phyloP scores from a whole-genome alignment of 768 basidiomycete genomes.

The Hericium rajendrae region DNA sequence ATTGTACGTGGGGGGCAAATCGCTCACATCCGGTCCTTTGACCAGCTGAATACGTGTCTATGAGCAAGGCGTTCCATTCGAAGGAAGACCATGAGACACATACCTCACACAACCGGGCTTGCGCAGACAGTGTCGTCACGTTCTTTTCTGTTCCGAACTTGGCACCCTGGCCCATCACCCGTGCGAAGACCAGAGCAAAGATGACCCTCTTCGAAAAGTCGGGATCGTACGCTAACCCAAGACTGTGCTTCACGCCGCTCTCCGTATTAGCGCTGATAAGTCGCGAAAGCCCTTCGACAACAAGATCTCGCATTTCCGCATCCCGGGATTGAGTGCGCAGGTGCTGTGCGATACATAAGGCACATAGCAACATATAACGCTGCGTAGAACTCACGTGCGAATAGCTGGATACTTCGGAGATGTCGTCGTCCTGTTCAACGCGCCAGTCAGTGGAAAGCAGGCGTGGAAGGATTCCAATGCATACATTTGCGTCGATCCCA shows the following conservation, averaged over 20 bases:
- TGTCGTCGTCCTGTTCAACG: constrained; percentile 16
- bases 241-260: constrained; percentile 81
- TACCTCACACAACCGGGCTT: constrained; percentile 27
- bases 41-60: constrained; percentile 40
- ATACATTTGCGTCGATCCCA: not conserved
- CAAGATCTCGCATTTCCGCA: constrained; percentile 56
- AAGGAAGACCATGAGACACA: constrained; percentile 1
- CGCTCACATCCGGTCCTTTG: constrained; percentile 59
- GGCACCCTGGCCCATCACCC: constrained; percentile 71
- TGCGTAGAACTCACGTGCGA: constrained; percentile 12
- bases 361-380: not conserved
- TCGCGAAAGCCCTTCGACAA: constrained; percentile 73
- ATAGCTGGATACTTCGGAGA: constrained; percentile 19
- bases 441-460: not conserved
- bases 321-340: constrained; percentile 17
- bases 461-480: not conserved
- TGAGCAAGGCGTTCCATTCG: too few relatives aligned
- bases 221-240: constrained; percentile 65
- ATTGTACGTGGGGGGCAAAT: not conserved
- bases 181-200: constrained; percentile 77
- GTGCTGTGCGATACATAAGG: constrained; percentile 6
- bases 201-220: constrained; percentile 65
- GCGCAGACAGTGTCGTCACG: constrained; percentile 12
- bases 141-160: constrained; percentile 56
- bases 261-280: constrained; percentile 80